Base-by-base conservation (phyloP, 768 basidiomycete species). In the Suillus plorans region DNA sequence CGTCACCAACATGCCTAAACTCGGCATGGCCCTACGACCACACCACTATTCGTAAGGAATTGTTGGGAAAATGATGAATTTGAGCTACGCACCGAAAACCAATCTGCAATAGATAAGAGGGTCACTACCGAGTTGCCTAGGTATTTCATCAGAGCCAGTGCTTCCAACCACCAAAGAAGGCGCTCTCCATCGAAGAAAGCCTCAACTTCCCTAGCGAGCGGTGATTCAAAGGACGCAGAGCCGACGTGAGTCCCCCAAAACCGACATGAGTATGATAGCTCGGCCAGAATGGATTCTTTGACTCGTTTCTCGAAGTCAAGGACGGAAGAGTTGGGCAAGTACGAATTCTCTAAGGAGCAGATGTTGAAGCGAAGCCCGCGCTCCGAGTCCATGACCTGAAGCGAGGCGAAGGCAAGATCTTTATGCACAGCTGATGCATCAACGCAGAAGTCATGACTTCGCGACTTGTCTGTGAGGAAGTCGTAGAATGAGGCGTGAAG, bases 241-340 rank as follows among this genome's bases (percentile, higher is more conserved):
- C n/a, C n/a, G n/a, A n/a, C n/a, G n/a, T n/a, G n/a, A n/a, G n/a
- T 64, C 1, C 64, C 72, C 76, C 77, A 79, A 49, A 66, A 77
- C 22, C 66, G 63, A 65, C 78, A 76, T 18, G 77, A 66, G 65
- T 80, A 78, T 1, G 65, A 67, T 18, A 79, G 63, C 4, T 69
- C n/a, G n/a, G 56, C 6, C 1, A 75, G 56, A 31, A 80, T 78
- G 13, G 37, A 57, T 0, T 63, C 39, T 9, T 69, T 52, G 12
- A 76, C 68, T 4, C 63, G 63, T 3, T 34, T 14, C 1, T 59
- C 25, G 2, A 69, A 53, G 5, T 69, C 68, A 0, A 59, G 61
- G 7, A 77, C 50, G 18, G 73, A 67, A 6, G 61, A 20, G 42
- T 78, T 76, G n/a, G 28, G 52, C 0, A 66, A 5, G 59, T 75